These are phyloP conservation scores for Alternaria solani DNA, from an alignment of 2,329 filamentous ascomycete species.

Conservation along the genomic window DNA sequence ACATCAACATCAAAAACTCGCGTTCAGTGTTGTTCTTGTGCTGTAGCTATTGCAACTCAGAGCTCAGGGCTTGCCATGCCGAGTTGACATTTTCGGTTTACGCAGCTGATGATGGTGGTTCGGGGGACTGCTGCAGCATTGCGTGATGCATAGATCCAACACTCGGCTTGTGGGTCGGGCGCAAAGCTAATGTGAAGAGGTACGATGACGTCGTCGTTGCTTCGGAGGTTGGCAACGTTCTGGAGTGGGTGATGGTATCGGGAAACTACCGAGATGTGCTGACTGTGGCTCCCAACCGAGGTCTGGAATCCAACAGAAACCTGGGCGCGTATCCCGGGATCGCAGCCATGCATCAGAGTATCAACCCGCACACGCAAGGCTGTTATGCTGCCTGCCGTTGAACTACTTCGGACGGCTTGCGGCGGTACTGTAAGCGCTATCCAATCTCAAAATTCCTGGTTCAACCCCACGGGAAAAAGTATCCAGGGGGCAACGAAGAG, in stretches of 20 bases:
- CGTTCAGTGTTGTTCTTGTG: not conserved
- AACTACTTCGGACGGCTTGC: not conserved
- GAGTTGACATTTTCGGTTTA: not conserved
- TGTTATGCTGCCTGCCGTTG: not conserved
- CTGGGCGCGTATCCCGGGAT: not conserved
- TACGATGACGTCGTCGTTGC: conserved; percentile 4
- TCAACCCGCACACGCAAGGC: not conserved
- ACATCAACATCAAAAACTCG: not conserved
- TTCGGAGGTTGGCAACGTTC: not conserved
- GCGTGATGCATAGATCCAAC: not conserved
- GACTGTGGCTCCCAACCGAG: conserved; percentile 2
- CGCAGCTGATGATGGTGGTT: not conserved
- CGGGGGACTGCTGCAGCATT: not conserved
- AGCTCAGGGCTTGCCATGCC: not conserved
- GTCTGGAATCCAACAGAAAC: not conserved
- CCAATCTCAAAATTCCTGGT: not conserved
- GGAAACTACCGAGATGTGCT: not conserved
- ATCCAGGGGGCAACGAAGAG: not conserved
- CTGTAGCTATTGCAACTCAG: not conserved
- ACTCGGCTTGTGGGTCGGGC: not conserved
- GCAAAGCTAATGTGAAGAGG: not conserved
- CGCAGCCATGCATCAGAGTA: not conserved
- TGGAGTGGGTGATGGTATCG: not conserved
- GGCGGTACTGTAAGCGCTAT: not conserved
- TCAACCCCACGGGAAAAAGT: not conserved